Conservation (phyloP, 2,329 filamentous ascomycete species). For the Fusarium miscanthi region DNA sequence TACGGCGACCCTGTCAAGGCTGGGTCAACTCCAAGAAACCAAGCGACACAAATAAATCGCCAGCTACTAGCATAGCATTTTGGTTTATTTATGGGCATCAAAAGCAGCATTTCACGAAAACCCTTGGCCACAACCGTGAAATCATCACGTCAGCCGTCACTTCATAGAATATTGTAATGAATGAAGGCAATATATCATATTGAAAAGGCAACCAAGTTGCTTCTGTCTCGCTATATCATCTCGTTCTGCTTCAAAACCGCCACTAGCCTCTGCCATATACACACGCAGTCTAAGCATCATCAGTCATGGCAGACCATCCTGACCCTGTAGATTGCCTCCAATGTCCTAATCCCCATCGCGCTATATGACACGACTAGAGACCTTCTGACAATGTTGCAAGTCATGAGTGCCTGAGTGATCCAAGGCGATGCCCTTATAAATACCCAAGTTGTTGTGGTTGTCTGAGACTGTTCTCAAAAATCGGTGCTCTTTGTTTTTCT, state of each 20-base stretch:
- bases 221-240: slow-evolving; percentile 33
- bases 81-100: slow-evolving; percentile 13
- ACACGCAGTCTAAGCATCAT: slow-evolving; percentile 17
- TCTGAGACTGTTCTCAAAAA: neutral
- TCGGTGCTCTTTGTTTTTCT: neutral
- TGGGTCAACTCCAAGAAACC: slow-evolving; percentile 7
- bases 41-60: slow-evolving; percentile 11
- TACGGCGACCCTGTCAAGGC: slow-evolving; percentile 3
- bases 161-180: slow-evolving; percentile 23
- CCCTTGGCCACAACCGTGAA: slow-evolving; percentile 8
- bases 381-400: slow-evolving; percentile 8
- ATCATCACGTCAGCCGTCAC: slow-evolving; percentile 7
- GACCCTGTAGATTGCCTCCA: slow-evolving; percentile 3
- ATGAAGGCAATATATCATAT: slow-evolving; percentile 41
- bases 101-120: neutral
- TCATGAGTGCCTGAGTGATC: slow-evolving; percentile 26
- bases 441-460: slow-evolving; percentile 27
- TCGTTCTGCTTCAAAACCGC: slow-evolving; percentile 10
- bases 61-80: slow-evolving; percentile 18
- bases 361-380: slow-evolving; percentile 1
- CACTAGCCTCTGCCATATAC: slow-evolving; percentile 32
- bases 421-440: slow-evolving; percentile 6
- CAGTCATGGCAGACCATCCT: slow-evolving; percentile 12
- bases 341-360: slow-evolving; percentile 3
- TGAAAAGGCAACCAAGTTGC: slow-evolving; percentile 31